Base-by-base conservation (phyloP, 2,329 filamentous ascomycete genomes). In the Cladosporium colombiae region DNA sequence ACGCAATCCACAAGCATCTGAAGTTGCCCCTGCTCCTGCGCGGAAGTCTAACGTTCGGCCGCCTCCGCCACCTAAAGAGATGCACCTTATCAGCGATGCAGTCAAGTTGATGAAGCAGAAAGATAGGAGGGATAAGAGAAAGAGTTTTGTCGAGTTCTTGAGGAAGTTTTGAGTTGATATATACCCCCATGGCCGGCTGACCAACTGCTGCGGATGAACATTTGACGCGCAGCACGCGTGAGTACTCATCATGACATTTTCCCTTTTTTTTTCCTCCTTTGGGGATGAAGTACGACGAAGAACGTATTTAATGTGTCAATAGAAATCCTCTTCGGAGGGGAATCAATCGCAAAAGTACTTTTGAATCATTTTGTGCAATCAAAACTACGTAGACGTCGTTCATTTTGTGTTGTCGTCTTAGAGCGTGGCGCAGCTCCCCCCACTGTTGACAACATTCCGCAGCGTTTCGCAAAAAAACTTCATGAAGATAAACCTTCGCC, bases 71-170 rank as follows among this genome's bases (percentile, higher is more conserved):
- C 44, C 52, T 21, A 59, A 64, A 31, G 61, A 68, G 57, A 35
- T 52, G 67, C 68, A 68, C 62, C 50, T 73, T 31, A 70, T 73
- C 37, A 68, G 68, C 11, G 71, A 73, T 65, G 71, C 71, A 31
- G 71, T 73, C 5, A 69, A 68, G 60, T 68, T 70, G 16, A 73
- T 73, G 53, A 68, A 72, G 33, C 49, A 66, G 29, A 65, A 70
- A 59, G 68, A 73, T 62, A 68, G 64, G 56, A n/a, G 62, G 10
- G 64, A 64, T 29, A 60, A 65, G 64, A 56, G 68, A 25, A 62
- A 62, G 49, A 70, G 70, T 31, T 46, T 73, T 6, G 21, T 70
- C n/a, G 70, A 60, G 3, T 69, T 73, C 21, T 69, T 72, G 46
- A 72, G 69, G 53, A 65, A 60, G 33, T 18, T 65, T n/a, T 65